Percentiles rank a stretch among this genome's conserved stretches.
Conservation (phyloP, 169 alveolate genomes). For the Cyclospora cayetanensis region DNA sequence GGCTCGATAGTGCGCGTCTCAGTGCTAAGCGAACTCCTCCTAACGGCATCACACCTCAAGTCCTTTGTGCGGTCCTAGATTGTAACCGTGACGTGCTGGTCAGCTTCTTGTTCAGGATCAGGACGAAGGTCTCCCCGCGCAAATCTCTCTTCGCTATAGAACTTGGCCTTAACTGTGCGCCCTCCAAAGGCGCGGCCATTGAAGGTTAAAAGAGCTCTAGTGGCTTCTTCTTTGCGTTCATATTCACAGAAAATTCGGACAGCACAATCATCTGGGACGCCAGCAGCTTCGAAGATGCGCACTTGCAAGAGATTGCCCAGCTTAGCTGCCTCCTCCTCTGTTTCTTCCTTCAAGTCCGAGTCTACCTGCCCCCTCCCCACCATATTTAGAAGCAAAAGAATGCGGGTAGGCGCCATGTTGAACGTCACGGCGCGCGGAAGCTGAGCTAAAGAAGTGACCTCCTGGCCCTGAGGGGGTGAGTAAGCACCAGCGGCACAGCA, state of each 20-base stretch:
- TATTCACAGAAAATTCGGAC: conserved; percentile 82
- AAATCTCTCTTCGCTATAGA: conserved; percentile 75
- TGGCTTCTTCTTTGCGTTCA: conserved; percentile 79
- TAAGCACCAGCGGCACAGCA: too few species aligned
- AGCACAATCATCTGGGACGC: conserved; percentile 78
- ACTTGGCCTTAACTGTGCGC: conserved; percentile 79
- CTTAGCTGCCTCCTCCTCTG: conserved; percentile 82
- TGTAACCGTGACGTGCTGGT: conserved; percentile 62
- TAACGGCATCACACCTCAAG: too few species aligned
- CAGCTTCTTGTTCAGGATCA: conserved; percentile 69
- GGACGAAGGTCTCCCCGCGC: conserved; percentile 68
- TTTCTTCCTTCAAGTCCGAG: conserved; percentile 79
- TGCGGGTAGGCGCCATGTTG: conserved; percentile 74
- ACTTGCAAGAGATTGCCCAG: conserved; percentile 80
- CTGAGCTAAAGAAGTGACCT: conserved; percentile 59
- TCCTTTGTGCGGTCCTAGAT: too few species aligned
- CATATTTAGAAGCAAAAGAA: conserved; percentile 73
- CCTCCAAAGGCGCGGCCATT: conserved; percentile 83
- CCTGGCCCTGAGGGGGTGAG: conserved; percentile 73
- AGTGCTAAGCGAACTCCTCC: too few species aligned
- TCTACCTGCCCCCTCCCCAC: conserved; percentile 81
- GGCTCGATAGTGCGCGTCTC: too few species aligned
- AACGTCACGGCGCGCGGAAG: conserved; percentile 66
- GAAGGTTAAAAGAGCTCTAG: conserved; percentile 77
- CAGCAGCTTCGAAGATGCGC: conserved; percentile 74